Percentiles rank a stretch among this genome's conserved stretches.
Evolutionary conservation across 163 green algal genomes (phyloP).

Genomic region (Coccomyxa subellipsoidea): DNA sequence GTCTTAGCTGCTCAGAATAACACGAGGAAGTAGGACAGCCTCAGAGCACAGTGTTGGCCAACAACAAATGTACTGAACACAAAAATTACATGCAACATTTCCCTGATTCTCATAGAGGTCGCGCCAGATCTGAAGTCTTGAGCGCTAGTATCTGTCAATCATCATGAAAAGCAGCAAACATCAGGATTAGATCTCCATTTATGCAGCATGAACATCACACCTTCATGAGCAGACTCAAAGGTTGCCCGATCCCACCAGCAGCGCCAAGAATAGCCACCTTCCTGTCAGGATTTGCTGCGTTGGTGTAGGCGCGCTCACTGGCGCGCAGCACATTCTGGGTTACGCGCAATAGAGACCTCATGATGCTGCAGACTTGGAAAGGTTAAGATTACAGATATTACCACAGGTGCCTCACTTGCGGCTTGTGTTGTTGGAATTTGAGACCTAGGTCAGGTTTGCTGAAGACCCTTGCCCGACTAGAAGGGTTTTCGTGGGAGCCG

Average conservation of each 20-base stretch:
- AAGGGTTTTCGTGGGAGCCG: too few relatives aligned
- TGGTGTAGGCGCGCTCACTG: constrained; percentile 18
- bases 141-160: background rate
- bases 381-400: background rate
- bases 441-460: background rate
- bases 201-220: too few relatives aligned
- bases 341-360: constrained; percentile 37
- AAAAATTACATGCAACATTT: too few relatives aligned
- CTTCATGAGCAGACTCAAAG: constrained; percentile 97
- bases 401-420: background rate
- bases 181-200: too few relatives aligned
- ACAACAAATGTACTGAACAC: too few relatives aligned
- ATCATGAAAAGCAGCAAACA: too few relatives aligned
- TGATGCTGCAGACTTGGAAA: constrained; percentile 1
- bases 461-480: background rate
- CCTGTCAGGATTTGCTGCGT: constrained; percentile 27
- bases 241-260: constrained; percentile 95
- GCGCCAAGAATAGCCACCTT: constrained; percentile 91
- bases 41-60: too few relatives aligned
- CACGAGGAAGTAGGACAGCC: too few relatives aligned
- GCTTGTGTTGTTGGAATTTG: background rate
- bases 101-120: background rate
- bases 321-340: constrained; percentile 16
- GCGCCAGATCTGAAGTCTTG: background rate
- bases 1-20: too few relatives aligned